Conservation (phyloP, 2,329 filamentous ascomycete species). For the Penicillium sp. region DNA sequence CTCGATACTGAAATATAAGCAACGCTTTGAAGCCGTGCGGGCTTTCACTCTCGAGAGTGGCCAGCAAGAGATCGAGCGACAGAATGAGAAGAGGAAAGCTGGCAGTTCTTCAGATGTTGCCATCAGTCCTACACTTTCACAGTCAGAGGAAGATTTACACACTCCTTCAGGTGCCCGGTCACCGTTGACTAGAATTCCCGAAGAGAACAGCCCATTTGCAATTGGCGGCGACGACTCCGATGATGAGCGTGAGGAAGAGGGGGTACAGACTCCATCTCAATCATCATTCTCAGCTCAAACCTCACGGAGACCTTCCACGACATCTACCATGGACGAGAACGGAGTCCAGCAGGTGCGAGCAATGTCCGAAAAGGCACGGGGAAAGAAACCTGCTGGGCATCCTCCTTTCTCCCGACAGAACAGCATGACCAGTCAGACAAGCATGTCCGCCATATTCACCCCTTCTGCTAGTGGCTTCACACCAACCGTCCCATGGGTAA, state of each 20-base stretch:
- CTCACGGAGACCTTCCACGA: constrained; percentile 67
- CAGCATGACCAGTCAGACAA: constrained; percentile 76
- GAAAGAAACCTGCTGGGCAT: constrained; percentile 86
- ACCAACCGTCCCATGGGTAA: constrained; percentile 73
- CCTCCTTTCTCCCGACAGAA: constrained; percentile 87
- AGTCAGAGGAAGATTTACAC: constrained; percentile 43
- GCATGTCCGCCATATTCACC: constrained; percentile 60
- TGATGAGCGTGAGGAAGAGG: constrained; percentile 58
- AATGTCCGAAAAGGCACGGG: constrained; percentile 96
- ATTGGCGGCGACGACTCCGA: constrained; percentile 75
- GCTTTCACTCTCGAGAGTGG: constrained; percentile 90
- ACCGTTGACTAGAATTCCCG: constrained; percentile 67
- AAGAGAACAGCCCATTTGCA: constrained; percentile 78
- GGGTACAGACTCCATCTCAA: constrained; percentile 59
- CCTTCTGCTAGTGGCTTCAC: constrained; percentile 63
- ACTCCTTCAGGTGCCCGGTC: constrained; percentile 54
- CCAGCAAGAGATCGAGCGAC: constrained; percentile 83
- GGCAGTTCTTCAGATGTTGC: constrained; percentile 38
- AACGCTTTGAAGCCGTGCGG: constrained; percentile 79
- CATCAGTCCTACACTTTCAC: constrained; percentile 38
- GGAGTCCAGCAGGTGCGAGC: constrained; percentile 79
- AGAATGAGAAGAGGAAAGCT: constrained; percentile 70
- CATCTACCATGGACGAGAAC: constrained; percentile 69
- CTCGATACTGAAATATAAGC: constrained; percentile 74
- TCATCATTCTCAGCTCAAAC: constrained; percentile 57